phyloP scores from a whole-genome alignment of 164 flowering plant genomes.

The Vitis labrusca region DNA sequence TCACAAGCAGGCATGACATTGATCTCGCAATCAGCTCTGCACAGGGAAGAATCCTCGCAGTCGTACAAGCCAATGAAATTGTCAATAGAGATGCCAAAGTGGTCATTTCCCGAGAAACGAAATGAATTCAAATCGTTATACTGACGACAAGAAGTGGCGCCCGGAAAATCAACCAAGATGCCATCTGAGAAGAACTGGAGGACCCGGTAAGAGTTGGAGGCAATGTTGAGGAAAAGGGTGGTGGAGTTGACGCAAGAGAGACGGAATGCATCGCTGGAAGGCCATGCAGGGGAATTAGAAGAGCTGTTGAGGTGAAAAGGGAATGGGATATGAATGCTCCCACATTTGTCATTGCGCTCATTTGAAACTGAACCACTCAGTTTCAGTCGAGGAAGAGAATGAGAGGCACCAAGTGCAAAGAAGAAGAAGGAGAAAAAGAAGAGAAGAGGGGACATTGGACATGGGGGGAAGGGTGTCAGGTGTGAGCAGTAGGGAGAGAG shows the following conservation, averaged over 20 bases:
- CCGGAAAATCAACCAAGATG: slow-evolving; percentile 53
- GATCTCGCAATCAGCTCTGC: slow-evolving; percentile 54
- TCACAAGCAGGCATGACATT: slow-evolving; percentile 44
- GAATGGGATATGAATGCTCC: slow-evolving; percentile 44
- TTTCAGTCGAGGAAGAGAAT: too few species aligned
- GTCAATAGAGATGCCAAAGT: slow-evolving; percentile 55
- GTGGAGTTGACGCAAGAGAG: slow-evolving; percentile 61
- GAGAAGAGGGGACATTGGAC: too few species aligned
- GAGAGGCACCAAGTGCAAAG: too few species aligned
- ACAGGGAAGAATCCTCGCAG: slow-evolving; percentile 75
- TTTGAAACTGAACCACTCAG: slow-evolving; percentile 2
- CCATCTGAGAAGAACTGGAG: slow-evolving; percentile 61
- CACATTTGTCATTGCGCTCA: slow-evolving; percentile 51
- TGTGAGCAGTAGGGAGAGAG: slow-evolving; percentile 2
- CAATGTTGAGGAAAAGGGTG: slow-evolving; percentile 46
- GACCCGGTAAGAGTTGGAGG: slow-evolving; percentile 30
- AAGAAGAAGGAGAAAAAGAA: too few species aligned
- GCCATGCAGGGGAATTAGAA: not conserved
- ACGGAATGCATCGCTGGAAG: slow-evolving; percentile 27
- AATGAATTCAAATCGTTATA: slow-evolving; percentile 57
- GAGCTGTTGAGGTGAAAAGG: slow-evolving; percentile 58
- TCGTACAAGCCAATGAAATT: slow-evolving; percentile 67
- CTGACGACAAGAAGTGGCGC: slow-evolving; percentile 37
- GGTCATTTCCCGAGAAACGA: slow-evolving; percentile 28
- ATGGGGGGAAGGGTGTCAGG: too few species aligned